Base-by-base conservation (phyloP, 768 basidiomycete genomes). In the Exidia glandulosa region DNA sequence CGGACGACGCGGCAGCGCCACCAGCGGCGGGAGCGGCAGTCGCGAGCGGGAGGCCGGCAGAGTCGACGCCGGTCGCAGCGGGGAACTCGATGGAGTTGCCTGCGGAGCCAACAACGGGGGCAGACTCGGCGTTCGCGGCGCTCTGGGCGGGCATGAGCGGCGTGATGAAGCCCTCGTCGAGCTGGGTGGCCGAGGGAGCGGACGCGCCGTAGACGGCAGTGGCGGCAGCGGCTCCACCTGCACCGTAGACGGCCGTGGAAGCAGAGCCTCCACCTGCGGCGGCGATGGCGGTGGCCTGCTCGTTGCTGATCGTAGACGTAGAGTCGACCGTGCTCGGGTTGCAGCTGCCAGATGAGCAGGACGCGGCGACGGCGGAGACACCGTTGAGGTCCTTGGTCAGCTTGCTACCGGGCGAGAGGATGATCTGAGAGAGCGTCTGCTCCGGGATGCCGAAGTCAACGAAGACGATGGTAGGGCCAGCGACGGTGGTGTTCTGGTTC, bases 381-480 rank as follows among this genome's bases (percentile, higher is more conserved):
- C 50, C 50, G 10, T 27, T 54, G 16, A 54, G 50, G 30, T 54
- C 27, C 50, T 54, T 54, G 50, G 50, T 54, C 16, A 54, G 30
- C 50, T 54, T 54, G 50, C 50, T 54, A 14, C 30, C 50, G 27
- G 50, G 50, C 25, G 27, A 13, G 7, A 54, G 50, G 50, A 60
- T 25, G 25, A 60, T n/a, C 41, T 60, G 29, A 52, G 52, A 55
- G 59, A 54, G 50, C 54, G 52, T 36, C 30, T 60, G 33, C 52
- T 60, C 68, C 71, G 88, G 78, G 36, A 79, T 74, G 61, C 74
- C 63, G 29, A 78, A 77, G 73, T 89, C 85, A 67, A 87, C 77
- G 77, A 87, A 88, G 14, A 79, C 73, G 59, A 88, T 71, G 2
- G 78, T 73, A 5, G 91, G 91, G 31, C 90, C 90, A 2, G 88